phyloP scores from a whole-genome alignment of 2,329 filamentous ascomycete species.

The Talaromyces islandicus region DNA sequence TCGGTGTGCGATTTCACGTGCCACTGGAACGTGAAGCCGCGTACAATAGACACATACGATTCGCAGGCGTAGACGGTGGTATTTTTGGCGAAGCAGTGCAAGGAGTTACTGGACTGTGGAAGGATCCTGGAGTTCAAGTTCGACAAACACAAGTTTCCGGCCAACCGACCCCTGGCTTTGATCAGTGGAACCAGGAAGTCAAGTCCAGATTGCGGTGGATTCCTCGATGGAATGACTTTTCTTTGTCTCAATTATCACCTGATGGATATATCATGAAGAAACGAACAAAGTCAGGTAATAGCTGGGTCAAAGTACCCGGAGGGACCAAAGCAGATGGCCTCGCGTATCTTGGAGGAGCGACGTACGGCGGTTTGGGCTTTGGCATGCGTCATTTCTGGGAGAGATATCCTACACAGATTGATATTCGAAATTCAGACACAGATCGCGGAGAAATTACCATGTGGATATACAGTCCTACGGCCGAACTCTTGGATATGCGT shows the following conservation, averaged over 20 bases:
- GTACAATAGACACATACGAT: constrained; percentile 55
- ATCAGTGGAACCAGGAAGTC: constrained; percentile 45
- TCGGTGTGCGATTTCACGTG: constrained; percentile 52
- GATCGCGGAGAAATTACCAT: constrained; percentile 50
- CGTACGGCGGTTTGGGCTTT: constrained; percentile 52
- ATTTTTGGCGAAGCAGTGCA: constrained; percentile 54
- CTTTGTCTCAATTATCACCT: constrained; percentile 51
- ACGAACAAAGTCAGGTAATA: constrained; percentile 51
- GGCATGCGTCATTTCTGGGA: constrained; percentile 60
- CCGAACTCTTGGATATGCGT: constrained; percentile 50
- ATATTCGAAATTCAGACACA: constrained; percentile 47
- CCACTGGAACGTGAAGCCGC: constrained; percentile 48
- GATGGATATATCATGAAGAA: constrained; percentile 59
- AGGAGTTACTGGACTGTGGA: constrained; percentile 54
- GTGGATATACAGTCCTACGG: constrained; percentile 56
- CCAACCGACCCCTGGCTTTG: constrained; percentile 35
- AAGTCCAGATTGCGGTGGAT: constrained; percentile 49
- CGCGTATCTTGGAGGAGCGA: constrained; percentile 54
- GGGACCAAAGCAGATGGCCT: constrained; percentile 52
- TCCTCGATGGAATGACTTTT: constrained; percentile 54
- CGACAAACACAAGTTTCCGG: constrained; percentile 48
- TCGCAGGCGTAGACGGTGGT: constrained; percentile 51
- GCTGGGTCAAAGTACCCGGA: constrained; percentile 55
- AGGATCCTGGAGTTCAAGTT: constrained; percentile 48
- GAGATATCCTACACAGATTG: constrained; percentile 54